Percentiles rank a stretch among this genome's conserved stretches.
phyloP scores from a whole-genome alignment of 768 basidiomycete species.

The Butyriboletus loyo region DNA sequence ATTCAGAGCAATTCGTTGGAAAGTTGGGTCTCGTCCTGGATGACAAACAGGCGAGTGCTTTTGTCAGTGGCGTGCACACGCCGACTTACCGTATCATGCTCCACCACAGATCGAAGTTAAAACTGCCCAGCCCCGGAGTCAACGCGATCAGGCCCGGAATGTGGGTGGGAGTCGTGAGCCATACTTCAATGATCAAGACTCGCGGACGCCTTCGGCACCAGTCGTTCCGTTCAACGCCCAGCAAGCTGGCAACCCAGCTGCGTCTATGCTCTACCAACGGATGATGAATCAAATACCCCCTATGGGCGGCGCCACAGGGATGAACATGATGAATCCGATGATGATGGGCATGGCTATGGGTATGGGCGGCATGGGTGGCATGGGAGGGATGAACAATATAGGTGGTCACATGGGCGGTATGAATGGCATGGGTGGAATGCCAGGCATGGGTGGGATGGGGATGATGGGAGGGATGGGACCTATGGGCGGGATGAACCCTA shows the following conservation, averaged over 20 bases:
- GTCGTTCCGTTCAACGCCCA: conserved; percentile 33
- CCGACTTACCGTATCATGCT: background rate
- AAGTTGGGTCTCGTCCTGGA: conserved; percentile 68
- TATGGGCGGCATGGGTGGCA: conserved; percentile 40
- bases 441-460: conserved; percentile 35
- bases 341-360: conserved; percentile 49
- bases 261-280: conserved; percentile 34
- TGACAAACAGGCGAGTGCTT: conserved; percentile 64
- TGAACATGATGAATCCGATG: conserved; percentile 51
- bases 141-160: conserved; percentile 52
- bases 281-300: conserved; percentile 41
- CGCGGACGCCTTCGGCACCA: conserved; percentile 33
- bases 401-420: conserved; percentile 19
- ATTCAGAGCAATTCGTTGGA: conserved; percentile 64
- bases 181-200: conserved; percentile 36
- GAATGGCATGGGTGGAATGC: conserved; percentile 18
- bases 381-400: conserved; percentile 34
- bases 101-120: conserved; percentile 72
- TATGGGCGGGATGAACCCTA: conserved; percentile 27
- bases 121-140: conserved; percentile 69
- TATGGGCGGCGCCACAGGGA: conserved; percentile 43
- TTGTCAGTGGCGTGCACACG: too few relatives aligned
- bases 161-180: conserved; percentile 23
- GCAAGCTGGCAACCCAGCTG: conserved; percentile 36
- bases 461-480: conserved; percentile 35